phyloP scores from a whole-genome alignment of 805 yeast genomes.

The Saccharomycopsis selenospora region DNA sequence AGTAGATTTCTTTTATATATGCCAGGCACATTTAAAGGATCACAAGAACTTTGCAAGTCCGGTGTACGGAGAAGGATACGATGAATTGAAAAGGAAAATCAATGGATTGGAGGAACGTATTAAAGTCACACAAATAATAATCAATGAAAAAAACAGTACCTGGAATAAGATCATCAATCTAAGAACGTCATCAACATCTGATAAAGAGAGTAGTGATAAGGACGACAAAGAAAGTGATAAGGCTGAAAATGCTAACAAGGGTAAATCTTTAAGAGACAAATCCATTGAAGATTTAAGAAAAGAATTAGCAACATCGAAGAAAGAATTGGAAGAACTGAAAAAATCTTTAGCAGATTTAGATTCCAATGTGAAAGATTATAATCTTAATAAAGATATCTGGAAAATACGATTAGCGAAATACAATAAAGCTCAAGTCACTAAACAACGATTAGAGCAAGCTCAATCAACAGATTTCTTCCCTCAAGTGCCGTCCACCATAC shows the following conservation, averaged over 20 bases:
- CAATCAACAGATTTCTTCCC: conserved; percentile 15
- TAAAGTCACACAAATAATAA: conserved; percentile 7
- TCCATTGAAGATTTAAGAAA: neutral
- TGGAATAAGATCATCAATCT: conserved; percentile 12
- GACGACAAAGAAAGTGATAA: neutral
- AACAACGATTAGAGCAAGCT: conserved; percentile 14
- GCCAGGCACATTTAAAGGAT: conserved; percentile 42
- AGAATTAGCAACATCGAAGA: conserved; percentile 1
- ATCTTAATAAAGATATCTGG: conserved; percentile 14
- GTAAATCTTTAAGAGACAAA: neutral
- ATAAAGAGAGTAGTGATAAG: neutral
- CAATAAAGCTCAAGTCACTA: conserved; percentile 7
- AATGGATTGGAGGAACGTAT: conserved; percentile 7
- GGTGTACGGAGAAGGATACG: conserved; percentile 8
- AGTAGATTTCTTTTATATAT: conserved; percentile 46
- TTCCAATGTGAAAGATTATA: conserved; percentile 7
- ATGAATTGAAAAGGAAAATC: conserved; percentile 4
- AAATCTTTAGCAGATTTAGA: conserved; percentile 1
- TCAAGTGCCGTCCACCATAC: no score
- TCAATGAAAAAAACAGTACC: conserved; percentile 14
- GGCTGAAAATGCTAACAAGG: neutral
- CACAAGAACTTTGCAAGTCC: conserved; percentile 23
- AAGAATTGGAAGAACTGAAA: neutral
- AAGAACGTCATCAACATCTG: conserved; percentile 1
- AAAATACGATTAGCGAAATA: conserved; percentile 13